Evolutionary conservation across 2,329 filamentous ascomycete genomes (phyloP).

Genomic region (Ambrosiella beaveri): DNA sequence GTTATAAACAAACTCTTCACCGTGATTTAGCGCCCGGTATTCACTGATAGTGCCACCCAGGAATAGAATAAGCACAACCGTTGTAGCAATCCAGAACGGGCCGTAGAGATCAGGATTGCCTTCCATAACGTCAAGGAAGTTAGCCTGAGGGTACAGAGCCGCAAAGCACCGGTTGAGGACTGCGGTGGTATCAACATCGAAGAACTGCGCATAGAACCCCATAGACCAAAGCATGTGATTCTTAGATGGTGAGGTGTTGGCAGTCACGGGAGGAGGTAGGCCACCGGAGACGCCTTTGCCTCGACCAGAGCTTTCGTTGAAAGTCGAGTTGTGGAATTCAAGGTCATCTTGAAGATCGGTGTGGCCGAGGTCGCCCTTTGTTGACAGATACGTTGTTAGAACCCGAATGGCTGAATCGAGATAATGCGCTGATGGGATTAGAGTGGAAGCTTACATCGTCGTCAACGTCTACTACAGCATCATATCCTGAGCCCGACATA

Average conservation of each 20-base stretch:
- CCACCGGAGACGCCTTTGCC: slow-evolving; percentile 31
- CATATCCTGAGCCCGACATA: slow-evolving; percentile 81
- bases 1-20: slow-evolving; percentile 71
- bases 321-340: slow-evolving; percentile 92
- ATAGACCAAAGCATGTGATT: slow-evolving; percentile 90
- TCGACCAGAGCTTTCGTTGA: slow-evolving; percentile 40
- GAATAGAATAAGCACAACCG: slow-evolving; percentile 89
- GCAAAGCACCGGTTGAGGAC: slow-evolving; percentile 76
- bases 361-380: slow-evolving; percentile 84
- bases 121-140: slow-evolving; percentile 93
- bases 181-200: slow-evolving; percentile 89
- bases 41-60: slow-evolving; percentile 87
- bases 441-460: slow-evolving; percentile 50
- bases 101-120: slow-evolving; percentile 95
- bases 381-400: slow-evolving; percentile 12
- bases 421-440: neutral
- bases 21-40: slow-evolving; percentile 55
- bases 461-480: slow-evolving; percentile 95
- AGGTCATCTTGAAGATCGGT: slow-evolving; percentile 97
- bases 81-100: slow-evolving; percentile 97
- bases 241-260: slow-evolving; percentile 27
- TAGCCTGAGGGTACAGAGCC: slow-evolving; percentile 75
- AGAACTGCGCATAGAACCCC: slow-evolving; percentile 92
- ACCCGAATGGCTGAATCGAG: slow-evolving; percentile 7
- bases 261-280: slow-evolving; percentile 41